Evolutionary conservation across 2,329 filamentous ascomycete genomes (phyloP), one percentile per base, ranked within the genome.

Genomic region (Pseudofabraea citricarpa): DNA sequence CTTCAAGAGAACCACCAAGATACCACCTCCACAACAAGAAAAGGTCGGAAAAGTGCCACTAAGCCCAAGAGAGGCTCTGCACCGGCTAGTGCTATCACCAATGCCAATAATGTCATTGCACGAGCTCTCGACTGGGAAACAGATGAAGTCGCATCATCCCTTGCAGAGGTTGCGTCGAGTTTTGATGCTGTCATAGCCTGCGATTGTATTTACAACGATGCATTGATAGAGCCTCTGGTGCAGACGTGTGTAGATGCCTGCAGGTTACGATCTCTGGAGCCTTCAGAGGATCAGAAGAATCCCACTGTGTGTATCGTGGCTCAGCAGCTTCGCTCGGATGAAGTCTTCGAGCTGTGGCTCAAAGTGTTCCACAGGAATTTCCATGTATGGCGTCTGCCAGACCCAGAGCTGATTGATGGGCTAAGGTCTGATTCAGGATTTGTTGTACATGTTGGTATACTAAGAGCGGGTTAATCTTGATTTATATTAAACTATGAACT

Each of bases 171-270:
- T 41, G 46, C 13, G 43, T 59, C 31, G 45, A 73, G 75, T 45
- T 84, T 93, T 52, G 85, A 94, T 56, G 66, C 81, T 12, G 71
- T 97, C 9, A 62, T 97, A 26, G 89, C 90, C 4, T 95, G 89
- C 59, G 93, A 98, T 64, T 96, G 90, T 64, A 85, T 98, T 54
- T 98, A 94, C 71, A 98, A 97, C 65, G 87, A 95, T 52, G 79
- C 85, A 2, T 75, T 97, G 3, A 79, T 97, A 19, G 70, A 77
- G 33, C 89, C 90, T 0, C 78, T 97, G 38, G 86, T 93, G n/a
- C 77, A 83, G 55, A 86, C 88, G 0, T 95, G 87, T 61, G 79
- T 72, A 5, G 86, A 94, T 49, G 74, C 82, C 19, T 95, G 89
- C 63, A 68, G 68, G 8, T 64, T 91, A 13, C 71, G 82, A 24